Percentiles rank a stretch among this genome's conserved stretches.
Evolutionary conservation across 257 asterid genomes (phyloP).

Genomic region (Marsdenia floribunda): DNA sequence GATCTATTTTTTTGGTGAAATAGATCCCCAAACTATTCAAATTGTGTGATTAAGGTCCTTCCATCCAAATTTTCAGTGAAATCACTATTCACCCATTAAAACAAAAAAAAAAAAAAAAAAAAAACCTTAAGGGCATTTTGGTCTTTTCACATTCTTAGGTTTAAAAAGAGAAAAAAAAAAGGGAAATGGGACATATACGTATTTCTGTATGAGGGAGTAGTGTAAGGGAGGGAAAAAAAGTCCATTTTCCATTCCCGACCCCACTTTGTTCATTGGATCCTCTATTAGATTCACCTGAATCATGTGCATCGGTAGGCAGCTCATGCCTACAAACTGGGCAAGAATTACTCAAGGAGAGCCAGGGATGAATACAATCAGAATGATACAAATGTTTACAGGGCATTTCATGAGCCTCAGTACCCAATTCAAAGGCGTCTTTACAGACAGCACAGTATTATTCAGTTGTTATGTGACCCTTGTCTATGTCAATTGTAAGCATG

Average conservation of each 20-base stretch:
- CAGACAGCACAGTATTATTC: slow-evolving; percentile 81
- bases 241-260: slow-evolving; percentile 31
- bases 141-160: too few relatives aligned
- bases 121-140: too few relatives aligned
- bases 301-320: slow-evolving; percentile 43
- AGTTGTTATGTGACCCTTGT: slow-evolving; percentile 33
- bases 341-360: slow-evolving; percentile 71
- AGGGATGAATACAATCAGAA: slow-evolving; percentile 72
- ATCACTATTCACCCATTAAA: too few relatives aligned
- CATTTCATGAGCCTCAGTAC: slow-evolving; percentile 69
- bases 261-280: slow-evolving; percentile 26
- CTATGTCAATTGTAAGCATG: slow-evolving; percentile 55
- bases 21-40: too few relatives aligned
- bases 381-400: slow-evolving; percentile 88
- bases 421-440: slow-evolving; percentile 71
- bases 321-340: slow-evolving; percentile 88
- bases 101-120: too few relatives aligned
- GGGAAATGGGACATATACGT: too few relatives aligned
- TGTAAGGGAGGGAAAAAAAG: too few relatives aligned
- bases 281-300: slow-evolving; percentile 24
- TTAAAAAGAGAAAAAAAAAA: too few relatives aligned
- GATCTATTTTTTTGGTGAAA: too few relatives aligned
- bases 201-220: too few relatives aligned
- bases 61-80: too few relatives aligned
- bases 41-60: too few relatives aligned